These are phyloP conservation scores for Geosmithia flava DNA, from an alignment of 2,329 filamentous ascomycete genomes.

Conservation along the genomic window DNA sequence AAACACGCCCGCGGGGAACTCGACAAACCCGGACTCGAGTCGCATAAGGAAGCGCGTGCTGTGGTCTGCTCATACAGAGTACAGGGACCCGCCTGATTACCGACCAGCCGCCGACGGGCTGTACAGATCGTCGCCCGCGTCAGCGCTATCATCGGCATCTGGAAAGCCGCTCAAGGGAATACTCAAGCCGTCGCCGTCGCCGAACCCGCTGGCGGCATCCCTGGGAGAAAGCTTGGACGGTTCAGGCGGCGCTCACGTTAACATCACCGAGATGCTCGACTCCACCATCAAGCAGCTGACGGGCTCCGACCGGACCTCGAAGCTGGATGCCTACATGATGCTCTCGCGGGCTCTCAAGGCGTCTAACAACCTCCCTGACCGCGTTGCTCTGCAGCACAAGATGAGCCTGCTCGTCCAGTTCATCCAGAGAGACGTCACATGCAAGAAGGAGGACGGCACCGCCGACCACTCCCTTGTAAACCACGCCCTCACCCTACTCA, in stretches of 20 bases:
- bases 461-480: conserved; percentile 60
- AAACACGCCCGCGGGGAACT: conserved; percentile 29
- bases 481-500: conserved; percentile 66
- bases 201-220: conserved; percentile 28
- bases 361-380: conserved; percentile 71
- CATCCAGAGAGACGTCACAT: conserved; percentile 68
- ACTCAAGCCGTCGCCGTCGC: conserved; percentile 55
- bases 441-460: conserved; percentile 40
- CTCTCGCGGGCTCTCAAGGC: conserved; percentile 64
- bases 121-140: conserved; percentile 24
- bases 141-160: conserved; percentile 23
- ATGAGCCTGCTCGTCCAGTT: conserved; percentile 69
- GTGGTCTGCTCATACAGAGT: conserved; percentile 44
- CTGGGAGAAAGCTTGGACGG: conserved; percentile 28
- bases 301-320: conserved; percentile 56
- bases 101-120: conserved; percentile 20
- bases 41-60: conserved; percentile 40
- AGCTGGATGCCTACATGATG: conserved; percentile 77
- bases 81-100: conserved; percentile 39
- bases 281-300: conserved; percentile 74
- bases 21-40: conserved; percentile 28
- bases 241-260: conserved; percentile 24
- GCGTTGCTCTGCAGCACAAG: conserved; percentile 60
- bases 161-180: conserved; percentile 52
- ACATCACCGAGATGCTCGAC: conserved; percentile 70